These are phyloP conservation scores for Claviceps sp. DNA, from an alignment of 2,329 filamentous ascomycete genomes.

Conservation along the genomic window DNA sequence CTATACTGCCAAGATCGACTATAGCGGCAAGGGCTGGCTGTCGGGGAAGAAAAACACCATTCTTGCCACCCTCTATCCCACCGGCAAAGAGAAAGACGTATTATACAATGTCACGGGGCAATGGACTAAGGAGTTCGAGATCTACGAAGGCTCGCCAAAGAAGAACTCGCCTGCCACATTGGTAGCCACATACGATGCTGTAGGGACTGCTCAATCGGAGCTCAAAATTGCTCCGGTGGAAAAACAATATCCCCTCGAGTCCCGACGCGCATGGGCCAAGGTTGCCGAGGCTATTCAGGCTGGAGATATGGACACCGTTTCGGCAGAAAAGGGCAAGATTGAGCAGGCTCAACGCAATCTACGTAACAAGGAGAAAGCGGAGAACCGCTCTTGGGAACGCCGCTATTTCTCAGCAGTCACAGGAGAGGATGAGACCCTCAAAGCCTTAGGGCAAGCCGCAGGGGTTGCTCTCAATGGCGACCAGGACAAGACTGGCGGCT, in stretches of 20 bases:
- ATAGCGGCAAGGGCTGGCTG: slow-evolving; percentile 86
- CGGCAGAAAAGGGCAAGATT: slow-evolving; percentile 71
- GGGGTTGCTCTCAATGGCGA: slow-evolving; percentile 39
- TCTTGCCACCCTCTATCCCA: slow-evolving; percentile 57
- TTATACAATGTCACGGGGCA: slow-evolving; percentile 77
- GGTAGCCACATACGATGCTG: slow-evolving; percentile 49
- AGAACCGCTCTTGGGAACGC: slow-evolving; percentile 65
- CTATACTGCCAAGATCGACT: slow-evolving; percentile 82
- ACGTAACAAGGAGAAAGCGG: slow-evolving; percentile 61
- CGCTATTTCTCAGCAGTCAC: slow-evolving; percentile 59
- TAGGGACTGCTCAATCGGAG: slow-evolving; percentile 44
- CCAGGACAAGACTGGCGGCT: slow-evolving; percentile 45
- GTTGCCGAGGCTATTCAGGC: slow-evolving; percentile 69
- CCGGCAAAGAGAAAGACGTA: slow-evolving; percentile 58
- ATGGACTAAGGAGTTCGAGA: slow-evolving; percentile 74
- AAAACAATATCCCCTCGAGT: slow-evolving; percentile 76
- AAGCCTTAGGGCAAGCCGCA: slow-evolving; percentile 29
- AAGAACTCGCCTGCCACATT: slow-evolving; percentile 34
- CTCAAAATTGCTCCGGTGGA: slow-evolving; percentile 61
- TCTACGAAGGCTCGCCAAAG: slow-evolving; percentile 51
- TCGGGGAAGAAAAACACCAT: slow-evolving; percentile 94
- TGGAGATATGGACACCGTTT: slow-evolving; percentile 74
- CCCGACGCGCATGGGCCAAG: slow-evolving; percentile 73
- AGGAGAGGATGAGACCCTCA: slow-evolving; percentile 31
- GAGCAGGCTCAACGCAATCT: slow-evolving; percentile 72